Conservation (phyloP, 148 eudicot genomes). For the Beta vulgaris region DNA sequence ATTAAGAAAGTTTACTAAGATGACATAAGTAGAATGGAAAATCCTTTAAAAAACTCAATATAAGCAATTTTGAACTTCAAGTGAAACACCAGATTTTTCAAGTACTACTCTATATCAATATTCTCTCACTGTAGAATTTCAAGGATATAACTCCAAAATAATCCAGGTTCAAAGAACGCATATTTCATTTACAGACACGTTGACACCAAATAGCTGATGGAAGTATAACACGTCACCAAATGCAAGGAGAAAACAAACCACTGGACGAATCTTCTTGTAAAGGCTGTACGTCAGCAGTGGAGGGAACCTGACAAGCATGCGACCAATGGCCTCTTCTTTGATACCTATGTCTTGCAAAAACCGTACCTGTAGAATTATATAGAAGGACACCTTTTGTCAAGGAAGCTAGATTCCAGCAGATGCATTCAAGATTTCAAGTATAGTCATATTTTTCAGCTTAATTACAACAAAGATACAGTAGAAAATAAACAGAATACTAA, state of each 20-base stretch:
- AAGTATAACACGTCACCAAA: constrained; percentile 16
- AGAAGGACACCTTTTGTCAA: background rate
- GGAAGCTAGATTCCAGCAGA: constrained; percentile 10
- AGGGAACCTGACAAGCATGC: constrained; percentile 81
- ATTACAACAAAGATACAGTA: background rate
- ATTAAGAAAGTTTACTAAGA: background rate
- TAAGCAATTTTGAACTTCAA: background rate
- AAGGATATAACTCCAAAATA: background rate
- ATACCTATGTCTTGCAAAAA: constrained; percentile 87
- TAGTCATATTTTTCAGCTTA: background rate
- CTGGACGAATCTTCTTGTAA: constrained; percentile 96
- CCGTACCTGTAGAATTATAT: constrained; percentile 50
- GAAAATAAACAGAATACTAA: background rate
- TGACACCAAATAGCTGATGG: background rate
- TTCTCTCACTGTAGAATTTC: background rate
- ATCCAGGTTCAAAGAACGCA: background rate
- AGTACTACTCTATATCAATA: background rate
- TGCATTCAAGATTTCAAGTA: constrained; percentile 3
- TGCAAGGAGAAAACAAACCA: constrained; percentile 50
- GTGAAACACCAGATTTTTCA: too few relatives aligned
- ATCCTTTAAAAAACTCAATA: background rate
- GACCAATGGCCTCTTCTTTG: constrained; percentile 71
- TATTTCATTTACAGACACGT: background rate
- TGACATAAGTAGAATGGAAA: background rate
- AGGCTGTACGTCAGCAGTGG: constrained; percentile 85